Percentiles rank a stretch among this genome's conserved stretches.
phyloP scores from a whole-genome alignment of 2,329 filamentous ascomycete genomes.

The Colletotrichum caudatum region DNA sequence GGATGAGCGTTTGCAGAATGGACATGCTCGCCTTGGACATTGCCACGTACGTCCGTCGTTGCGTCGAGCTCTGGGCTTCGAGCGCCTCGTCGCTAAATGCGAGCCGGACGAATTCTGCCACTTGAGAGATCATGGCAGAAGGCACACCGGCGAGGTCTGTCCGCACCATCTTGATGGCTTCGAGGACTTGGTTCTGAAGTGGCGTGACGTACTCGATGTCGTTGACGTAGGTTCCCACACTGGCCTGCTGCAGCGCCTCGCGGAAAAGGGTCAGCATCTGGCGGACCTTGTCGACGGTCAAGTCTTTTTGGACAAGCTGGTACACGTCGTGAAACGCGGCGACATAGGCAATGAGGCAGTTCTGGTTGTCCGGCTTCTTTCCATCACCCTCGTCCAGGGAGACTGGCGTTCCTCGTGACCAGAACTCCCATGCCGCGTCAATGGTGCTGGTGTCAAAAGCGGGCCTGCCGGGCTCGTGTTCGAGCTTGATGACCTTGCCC shows the following conservation, averaged over 20 bases:
- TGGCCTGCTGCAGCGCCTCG: conserved; percentile 77
- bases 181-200: conserved; percentile 77
- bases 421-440: conserved; percentile 75
- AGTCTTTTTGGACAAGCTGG: conserved; percentile 73
- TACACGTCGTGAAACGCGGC: conserved; percentile 82
- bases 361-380: conserved; percentile 76
- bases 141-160: conserved; percentile 75
- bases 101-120: conserved; percentile 78
- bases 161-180: conserved; percentile 74
- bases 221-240: conserved; percentile 73
- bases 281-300: conserved; percentile 72
- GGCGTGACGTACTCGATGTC: conserved; percentile 81
- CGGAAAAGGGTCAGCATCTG: conserved; percentile 79
- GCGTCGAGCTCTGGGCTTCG: conserved; percentile 48
- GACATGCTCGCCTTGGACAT: conserved; percentile 86
- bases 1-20: conserved; percentile 72
- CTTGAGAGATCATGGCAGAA: conserved; percentile 74
- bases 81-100: conserved; percentile 66
- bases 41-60: conserved; percentile 85
- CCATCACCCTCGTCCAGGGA: conserved; percentile 50
- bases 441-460: conserved; percentile 64
- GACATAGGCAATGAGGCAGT: conserved; percentile 87
- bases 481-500: conserved; percentile 68
- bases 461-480: conserved; percentile 64
- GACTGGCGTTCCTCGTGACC: conserved; percentile 73